Evolutionary conservation across 2,329 filamentous ascomycete genomes (phyloP).

Genomic region (Monosporascus sp.): DNA sequence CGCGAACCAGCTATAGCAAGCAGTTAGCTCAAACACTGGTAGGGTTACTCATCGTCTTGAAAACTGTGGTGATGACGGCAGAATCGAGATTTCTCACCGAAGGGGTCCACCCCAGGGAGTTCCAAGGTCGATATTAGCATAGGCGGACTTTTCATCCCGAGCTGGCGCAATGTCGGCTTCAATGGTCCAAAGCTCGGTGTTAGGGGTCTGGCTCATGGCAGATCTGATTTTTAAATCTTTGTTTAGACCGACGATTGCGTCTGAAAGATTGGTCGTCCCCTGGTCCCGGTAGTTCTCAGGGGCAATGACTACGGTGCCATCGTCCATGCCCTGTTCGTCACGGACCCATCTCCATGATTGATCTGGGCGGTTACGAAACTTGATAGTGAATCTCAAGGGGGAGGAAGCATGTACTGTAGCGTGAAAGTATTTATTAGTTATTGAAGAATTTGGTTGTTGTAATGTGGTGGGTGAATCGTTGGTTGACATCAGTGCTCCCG

Average conservation of each 20-base stretch:
- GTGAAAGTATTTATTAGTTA: slow-evolving; percentile 49
- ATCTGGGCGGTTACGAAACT: slow-evolving; percentile 51
- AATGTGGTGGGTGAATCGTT: slow-evolving; percentile 45
- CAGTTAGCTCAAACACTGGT: slow-evolving; percentile 12
- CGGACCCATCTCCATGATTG: slow-evolving; percentile 67
- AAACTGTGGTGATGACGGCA: no score
- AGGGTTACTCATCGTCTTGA: neutral
- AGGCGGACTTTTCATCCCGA: slow-evolving; percentile 52
- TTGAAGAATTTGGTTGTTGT: slow-evolving; percentile 31
- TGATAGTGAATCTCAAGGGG: slow-evolving; percentile 63
- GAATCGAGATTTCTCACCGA: slow-evolving; percentile 34
- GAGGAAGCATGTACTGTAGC: slow-evolving; percentile 42
- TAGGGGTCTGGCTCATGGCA: slow-evolving; percentile 60
- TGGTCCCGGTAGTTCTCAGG: slow-evolving; percentile 20
- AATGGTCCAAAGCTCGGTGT: slow-evolving; percentile 68
- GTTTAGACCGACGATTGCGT: slow-evolving; percentile 56
- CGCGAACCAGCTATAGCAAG: slow-evolving; percentile 65
- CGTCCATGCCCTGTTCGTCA: slow-evolving; percentile 56
- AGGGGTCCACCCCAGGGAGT: slow-evolving; percentile 53
- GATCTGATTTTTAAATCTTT: slow-evolving; percentile 48
- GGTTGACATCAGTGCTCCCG: slow-evolving; percentile 25
- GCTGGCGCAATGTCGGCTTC: slow-evolving; percentile 52
- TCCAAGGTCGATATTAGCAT: slow-evolving; percentile 55
- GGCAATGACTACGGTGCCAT: slow-evolving; percentile 59
- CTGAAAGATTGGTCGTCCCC: slow-evolving; percentile 37